phyloP scores from a whole-genome alignment of 2,329 filamentous ascomycete species.

The Purpureocillium takamizusanense region DNA sequence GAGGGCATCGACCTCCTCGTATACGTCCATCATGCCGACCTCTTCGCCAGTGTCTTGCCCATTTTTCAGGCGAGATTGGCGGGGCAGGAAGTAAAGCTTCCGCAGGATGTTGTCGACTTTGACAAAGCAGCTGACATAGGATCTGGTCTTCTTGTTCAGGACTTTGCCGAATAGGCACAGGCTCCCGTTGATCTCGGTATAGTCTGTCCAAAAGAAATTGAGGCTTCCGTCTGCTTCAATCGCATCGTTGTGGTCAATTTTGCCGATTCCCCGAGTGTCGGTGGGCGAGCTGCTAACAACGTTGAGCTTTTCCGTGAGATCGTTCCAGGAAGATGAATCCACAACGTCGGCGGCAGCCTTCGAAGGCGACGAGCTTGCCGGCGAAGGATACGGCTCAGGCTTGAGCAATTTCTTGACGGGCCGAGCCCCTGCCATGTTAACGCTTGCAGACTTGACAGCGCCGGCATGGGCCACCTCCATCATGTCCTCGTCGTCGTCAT shows the following conservation, averaged over 20 bases:
- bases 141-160: conserved; percentile 71
- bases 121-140: conserved; percentile 85
- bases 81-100: conserved; percentile 88
- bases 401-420: conserved; percentile 64
- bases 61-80: conserved; percentile 47
- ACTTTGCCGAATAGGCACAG: conserved; percentile 95
- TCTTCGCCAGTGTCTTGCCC: conserved; percentile 66
- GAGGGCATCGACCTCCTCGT: conserved; percentile 75
- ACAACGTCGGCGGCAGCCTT: conserved; percentile 46
- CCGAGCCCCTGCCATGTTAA: conserved; percentile 79
- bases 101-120: conserved; percentile 92
- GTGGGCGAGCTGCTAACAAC: conserved; percentile 66
- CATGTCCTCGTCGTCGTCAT: conserved; percentile 71
- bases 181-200: conserved; percentile 83
- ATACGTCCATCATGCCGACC: conserved; percentile 82
- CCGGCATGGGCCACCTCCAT: conserved; percentile 81
- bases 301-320: conserved; percentile 77
- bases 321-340: conserved; percentile 81
- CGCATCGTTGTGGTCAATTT: conserved; percentile 75
- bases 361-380: conserved; percentile 67
- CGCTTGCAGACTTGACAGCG: conserved; percentile 55
- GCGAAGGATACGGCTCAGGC: conserved; percentile 56
- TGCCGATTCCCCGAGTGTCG: conserved; percentile 60
- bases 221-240: conserved; percentile 89
- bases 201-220: conserved; percentile 95